phyloP scores from a whole-genome alignment of 1,139 yeast species.

The Nematodospora anomalae region DNA sequence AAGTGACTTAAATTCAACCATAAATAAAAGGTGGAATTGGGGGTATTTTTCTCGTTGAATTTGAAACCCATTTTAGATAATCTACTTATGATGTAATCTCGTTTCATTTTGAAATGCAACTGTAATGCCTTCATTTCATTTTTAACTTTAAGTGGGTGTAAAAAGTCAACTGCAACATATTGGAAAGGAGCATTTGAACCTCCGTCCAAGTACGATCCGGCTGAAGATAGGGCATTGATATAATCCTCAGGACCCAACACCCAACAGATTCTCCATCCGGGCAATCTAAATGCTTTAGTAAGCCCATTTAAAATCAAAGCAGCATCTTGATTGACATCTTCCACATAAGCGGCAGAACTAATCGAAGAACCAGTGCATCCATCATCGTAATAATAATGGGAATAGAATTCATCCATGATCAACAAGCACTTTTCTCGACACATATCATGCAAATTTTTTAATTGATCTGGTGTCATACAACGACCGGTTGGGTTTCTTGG shows the following conservation, averaged over 20 bases:
- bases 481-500: conserved; percentile 71
- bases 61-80: conserved; percentile 58
- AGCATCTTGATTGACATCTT: conserved; percentile 62
- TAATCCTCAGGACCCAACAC: conserved; percentile 66
- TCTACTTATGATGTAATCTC: conserved; percentile 58
- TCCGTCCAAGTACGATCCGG: conserved; percentile 66
- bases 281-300: conserved; percentile 64
- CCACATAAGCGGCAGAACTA: conserved; percentile 55
- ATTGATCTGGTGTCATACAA: conserved; percentile 53
- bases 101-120: conserved; percentile 58
- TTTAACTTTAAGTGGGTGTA: conserved; percentile 52
- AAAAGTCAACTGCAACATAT: conserved; percentile 59
- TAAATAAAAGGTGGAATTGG: conserved; percentile 64
- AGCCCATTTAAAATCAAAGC: conserved; percentile 64
- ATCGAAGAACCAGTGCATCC: conserved; percentile 58
- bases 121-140: conserved; percentile 63
- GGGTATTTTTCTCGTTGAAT: conserved; percentile 47
- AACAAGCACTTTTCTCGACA: conserved; percentile 59
- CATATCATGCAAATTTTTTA: conserved; percentile 53
- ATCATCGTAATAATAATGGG: conserved; percentile 63
- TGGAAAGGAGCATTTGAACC: conserved; percentile 69
- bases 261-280: conserved; percentile 76
- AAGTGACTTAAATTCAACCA: conserved; percentile 63
- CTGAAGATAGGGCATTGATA: conserved; percentile 57
- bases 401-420: conserved; percentile 69